These are phyloP conservation scores for Cercospora sp. DNA, from an alignment of 2,329 filamentous ascomycete genomes.

Conservation along the genomic window DNA sequence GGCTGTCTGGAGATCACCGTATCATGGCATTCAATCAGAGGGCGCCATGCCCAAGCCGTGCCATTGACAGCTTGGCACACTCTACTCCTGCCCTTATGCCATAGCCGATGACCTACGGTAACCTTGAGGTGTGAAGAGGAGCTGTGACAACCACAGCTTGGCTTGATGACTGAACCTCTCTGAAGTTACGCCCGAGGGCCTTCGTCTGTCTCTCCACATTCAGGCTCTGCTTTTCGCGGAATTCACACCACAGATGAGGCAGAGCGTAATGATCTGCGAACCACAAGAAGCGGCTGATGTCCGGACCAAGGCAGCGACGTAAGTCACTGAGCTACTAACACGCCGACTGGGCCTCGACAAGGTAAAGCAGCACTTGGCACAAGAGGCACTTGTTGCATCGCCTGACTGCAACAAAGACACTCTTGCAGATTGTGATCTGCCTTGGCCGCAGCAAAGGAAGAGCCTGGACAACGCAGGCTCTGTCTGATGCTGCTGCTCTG, in stretches of 20 bases:
- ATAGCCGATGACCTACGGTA: not conserved
- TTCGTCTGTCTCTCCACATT: not conserved
- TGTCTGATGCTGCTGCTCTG: not conserved
- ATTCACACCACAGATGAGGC: not conserved
- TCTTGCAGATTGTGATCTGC: not conserved
- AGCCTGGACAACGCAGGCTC: not conserved
- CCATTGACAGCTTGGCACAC: not conserved
- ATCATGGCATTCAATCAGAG: not conserved
- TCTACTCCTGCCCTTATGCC: not conserved
- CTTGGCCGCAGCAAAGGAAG: not conserved
- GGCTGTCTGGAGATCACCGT: not conserved
- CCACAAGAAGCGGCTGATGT: not conserved
- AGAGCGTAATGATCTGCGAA: not conserved
- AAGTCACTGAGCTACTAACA: not conserved
- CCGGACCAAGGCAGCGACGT: not conserved
- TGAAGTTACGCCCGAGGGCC: not conserved
- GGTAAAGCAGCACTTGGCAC: not conserved
- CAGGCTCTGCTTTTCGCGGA: not conserved
- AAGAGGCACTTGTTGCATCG: not conserved
- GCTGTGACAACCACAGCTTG: not conserved
- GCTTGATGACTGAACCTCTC: not conserved
- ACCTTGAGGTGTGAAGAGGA: not conserved
- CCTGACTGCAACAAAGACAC: not conserved
- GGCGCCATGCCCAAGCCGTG: not conserved
- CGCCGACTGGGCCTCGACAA: not conserved